Evolutionary conservation across 345 rosid species (phyloP).

Genomic region (Physaria fendleri): DNA sequence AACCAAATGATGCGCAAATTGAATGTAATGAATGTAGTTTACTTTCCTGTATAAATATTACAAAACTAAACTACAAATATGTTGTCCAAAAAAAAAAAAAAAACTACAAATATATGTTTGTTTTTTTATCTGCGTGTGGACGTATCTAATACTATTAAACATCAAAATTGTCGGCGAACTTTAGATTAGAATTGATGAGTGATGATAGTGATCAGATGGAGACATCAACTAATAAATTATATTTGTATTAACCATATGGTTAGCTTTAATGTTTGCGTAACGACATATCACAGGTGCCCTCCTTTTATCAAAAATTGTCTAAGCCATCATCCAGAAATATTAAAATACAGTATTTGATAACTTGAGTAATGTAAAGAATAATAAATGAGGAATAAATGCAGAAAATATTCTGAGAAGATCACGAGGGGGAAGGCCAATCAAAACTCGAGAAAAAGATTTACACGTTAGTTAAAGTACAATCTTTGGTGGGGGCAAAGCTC

Average conservation of each 20-base stretch:
- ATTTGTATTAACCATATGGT: background rate
- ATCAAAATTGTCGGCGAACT: constrained; percentile 21
- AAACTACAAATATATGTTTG: no score
- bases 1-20: constrained; percentile 24
- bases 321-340: no score
- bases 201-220: constrained; percentile 34
- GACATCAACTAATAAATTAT: constrained; percentile 12
- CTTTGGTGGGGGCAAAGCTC: no score
- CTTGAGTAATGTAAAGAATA: no score
- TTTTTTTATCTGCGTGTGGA: constrained; percentile 8
- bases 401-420: no score
- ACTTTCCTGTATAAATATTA: no score
- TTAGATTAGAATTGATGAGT: constrained; percentile 17
- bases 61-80: background rate
- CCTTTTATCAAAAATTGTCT: constrained; percentile 20
- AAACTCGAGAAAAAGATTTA: no score
- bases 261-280: constrained; percentile 20
- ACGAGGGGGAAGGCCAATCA: no score
- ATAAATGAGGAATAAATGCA: no score
- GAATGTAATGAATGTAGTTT: constrained; percentile 19
- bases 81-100: no score
- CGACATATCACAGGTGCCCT: constrained; percentile 32
- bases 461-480: no score
- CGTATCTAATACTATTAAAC: background rate
- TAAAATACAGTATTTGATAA: no score